Conservation (phyloP, 257 asterid species). For the Penstemon davidsonii region DNA sequence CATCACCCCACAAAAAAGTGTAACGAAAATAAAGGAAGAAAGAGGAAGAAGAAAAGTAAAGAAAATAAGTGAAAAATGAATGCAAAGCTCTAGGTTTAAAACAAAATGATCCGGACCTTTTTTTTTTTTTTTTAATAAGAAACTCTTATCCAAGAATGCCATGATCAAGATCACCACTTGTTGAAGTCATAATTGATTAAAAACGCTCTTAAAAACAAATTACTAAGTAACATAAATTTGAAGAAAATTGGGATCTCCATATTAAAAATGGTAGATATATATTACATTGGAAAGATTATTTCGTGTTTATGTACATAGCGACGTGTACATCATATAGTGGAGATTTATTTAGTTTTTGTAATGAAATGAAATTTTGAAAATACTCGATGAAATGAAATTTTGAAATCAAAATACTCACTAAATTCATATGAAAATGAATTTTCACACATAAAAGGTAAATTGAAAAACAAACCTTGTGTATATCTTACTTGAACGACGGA, state of each 20-base stretch:
- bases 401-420: too few relatives aligned
- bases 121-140: background rate
- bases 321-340: too few relatives aligned
- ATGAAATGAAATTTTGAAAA: too few relatives aligned
- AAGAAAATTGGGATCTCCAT: background rate
- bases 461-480: too few relatives aligned
- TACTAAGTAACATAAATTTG: background rate
- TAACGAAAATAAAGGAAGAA: background rate
- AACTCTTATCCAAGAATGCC: background rate
- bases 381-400: too few relatives aligned
- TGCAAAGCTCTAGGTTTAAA: background rate
- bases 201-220: too few relatives aligned
- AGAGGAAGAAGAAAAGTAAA: background rate
- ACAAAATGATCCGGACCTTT: too few relatives aligned
- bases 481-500: background rate
- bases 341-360: too few relatives aligned
- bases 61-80: background rate
- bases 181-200: too few relatives aligned
- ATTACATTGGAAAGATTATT: too few relatives aligned
- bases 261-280: background rate
- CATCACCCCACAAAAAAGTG: background rate
- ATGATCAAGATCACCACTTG: too few relatives aligned
- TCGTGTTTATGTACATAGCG: too few relatives aligned
- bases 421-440: background rate
- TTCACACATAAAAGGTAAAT: background rate